Conservation (phyloP, 129 eudicot genomes). For the Artemisia annua region DNA sequence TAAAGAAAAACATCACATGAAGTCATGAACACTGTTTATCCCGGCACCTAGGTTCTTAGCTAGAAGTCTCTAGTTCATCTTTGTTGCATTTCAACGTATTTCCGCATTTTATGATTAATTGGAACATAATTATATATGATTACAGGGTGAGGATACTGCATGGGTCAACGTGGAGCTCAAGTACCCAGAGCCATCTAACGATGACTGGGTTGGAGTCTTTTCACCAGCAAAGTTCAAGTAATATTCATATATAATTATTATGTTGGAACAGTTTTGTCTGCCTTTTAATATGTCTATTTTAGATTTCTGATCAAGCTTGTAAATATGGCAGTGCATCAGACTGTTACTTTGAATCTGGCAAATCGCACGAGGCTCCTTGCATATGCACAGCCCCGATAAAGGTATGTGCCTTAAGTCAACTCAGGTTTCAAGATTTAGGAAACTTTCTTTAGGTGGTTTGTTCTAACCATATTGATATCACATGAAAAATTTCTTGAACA, state of each 20-base stretch:
- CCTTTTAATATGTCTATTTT: background rate
- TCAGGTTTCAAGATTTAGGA: background rate
- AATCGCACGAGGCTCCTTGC: slow-evolving; percentile 56
- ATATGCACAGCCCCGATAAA: slow-evolving; percentile 90
- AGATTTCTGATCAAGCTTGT: background rate
- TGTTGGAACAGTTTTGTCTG: background rate
- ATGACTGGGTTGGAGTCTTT: slow-evolving; percentile 95
- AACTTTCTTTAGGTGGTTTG: background rate
- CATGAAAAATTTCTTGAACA: slow-evolving; percentile 30
- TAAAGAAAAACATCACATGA: too few relatives aligned
- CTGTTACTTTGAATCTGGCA: slow-evolving; percentile 50
- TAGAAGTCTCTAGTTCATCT: background rate
- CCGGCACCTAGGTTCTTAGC: too few relatives aligned
- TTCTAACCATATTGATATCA: slow-evolving; percentile 4
- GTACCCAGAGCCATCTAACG: slow-evolving; percentile 60
- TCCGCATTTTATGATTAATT: background rate
- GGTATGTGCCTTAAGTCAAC: slow-evolving; percentile 37
- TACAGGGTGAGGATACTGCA: slow-evolving; percentile 75
- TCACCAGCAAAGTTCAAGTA: slow-evolving; percentile 95
- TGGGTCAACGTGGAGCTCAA: slow-evolving; percentile 72
- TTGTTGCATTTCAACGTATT: background rate
- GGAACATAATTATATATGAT: slow-evolving; percentile 7
- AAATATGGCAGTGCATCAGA: slow-evolving; percentile 57
- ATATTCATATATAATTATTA: slow-evolving; percentile 12
- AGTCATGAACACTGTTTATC: too few relatives aligned